Conservation (phyloP, 1,284 basidiomycete genomes). For the Hypsizygus ulmarius region DNA sequence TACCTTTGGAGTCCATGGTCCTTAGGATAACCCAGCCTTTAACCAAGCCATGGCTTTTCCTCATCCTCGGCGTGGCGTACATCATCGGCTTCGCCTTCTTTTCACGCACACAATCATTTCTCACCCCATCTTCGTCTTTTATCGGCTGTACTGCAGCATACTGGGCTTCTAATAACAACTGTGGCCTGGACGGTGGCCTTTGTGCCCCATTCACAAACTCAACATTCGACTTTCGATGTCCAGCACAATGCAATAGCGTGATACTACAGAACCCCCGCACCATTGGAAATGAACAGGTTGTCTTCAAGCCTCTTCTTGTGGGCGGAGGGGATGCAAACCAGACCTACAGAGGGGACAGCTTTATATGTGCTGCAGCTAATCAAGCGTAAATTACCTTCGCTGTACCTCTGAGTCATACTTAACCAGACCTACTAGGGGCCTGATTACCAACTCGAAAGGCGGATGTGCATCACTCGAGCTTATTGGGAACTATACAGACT, state of each 20-base stretch:
- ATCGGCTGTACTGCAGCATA: constrained; percentile 69
- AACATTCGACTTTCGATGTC: constrained; percentile 78
- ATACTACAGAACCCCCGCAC: constrained; percentile 76
- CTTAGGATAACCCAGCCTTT: constrained; percentile 50
- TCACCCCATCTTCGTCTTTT: constrained; percentile 60
- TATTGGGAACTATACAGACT: constrained; percentile 71
- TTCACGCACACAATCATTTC: constrained; percentile 67
- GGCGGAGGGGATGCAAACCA: constrained; percentile 71
- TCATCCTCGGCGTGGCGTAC: constrained; percentile 57
- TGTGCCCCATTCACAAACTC: constrained; percentile 69
- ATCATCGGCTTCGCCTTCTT: constrained; percentile 75
- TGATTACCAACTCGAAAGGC: constrained; percentile 62
- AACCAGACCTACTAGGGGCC: constrained; percentile 47
- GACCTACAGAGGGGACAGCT: constrained; percentile 83
- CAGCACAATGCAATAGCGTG: constrained; percentile 66
- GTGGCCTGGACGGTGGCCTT: constrained; percentile 68
- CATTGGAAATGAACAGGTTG: constrained; percentile 66
- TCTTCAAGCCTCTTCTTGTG: constrained; percentile 75
- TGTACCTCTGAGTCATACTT: constrained; percentile 6
- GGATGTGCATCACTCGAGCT: constrained; percentile 77
- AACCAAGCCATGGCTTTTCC: constrained; percentile 52
- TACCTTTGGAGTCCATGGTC: constrained; percentile 54
- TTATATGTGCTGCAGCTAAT: constrained; percentile 83
- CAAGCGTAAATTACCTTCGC: constrained; percentile 58
- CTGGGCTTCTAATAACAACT: constrained; percentile 69